Evolutionary conservation across 2,329 filamentous ascomycete genomes (phyloP).

Genomic region (Fusarium hainanense): DNA sequence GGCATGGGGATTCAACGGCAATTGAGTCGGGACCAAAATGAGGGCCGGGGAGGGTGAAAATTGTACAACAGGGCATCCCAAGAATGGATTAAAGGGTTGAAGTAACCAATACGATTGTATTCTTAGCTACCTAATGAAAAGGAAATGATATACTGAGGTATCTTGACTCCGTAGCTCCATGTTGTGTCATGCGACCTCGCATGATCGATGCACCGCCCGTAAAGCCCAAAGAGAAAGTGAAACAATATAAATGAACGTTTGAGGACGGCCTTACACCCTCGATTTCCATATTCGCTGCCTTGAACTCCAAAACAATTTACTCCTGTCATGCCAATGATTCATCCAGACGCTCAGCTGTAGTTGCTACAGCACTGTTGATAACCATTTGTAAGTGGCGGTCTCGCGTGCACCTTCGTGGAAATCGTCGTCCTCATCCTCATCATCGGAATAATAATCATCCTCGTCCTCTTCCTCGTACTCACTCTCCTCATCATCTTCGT

Average conservation of each 20-base stretch:
- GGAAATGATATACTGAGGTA: slow-evolving; percentile 29
- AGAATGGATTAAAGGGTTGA: slow-evolving; percentile 8
- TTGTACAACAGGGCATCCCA: slow-evolving; percentile 16
- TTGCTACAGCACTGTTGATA: background rate
- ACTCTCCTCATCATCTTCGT: background rate
- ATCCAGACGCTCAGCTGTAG: background rate
- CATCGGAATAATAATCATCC: background rate
- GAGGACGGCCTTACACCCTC: background rate
- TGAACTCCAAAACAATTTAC: slow-evolving; percentile 21
- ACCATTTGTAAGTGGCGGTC: background rate
- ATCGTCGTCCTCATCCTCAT: background rate
- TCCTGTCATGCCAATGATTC: background rate
- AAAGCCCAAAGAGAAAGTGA: slow-evolving; percentile 1
- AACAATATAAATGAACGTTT: slow-evolving; percentile 2
- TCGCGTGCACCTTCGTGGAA: background rate
- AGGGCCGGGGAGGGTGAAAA: background rate
- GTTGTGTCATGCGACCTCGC: slow-evolving; percentile 11
- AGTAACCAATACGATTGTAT: slow-evolving; percentile 20
- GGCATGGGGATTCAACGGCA: slow-evolving; percentile 1
- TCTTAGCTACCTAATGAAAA: slow-evolving; percentile 18
- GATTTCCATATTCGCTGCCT: background rate
- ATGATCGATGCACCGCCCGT: slow-evolving; percentile 2
- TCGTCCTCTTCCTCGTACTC: background rate
- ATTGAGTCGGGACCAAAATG: background rate
- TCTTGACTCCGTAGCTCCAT: slow-evolving; percentile 37